Percentiles rank a stretch among this genome's conserved stretches.
Evolutionary conservation across 805 yeast species (phyloP).

Genomic region (Candida boidinii): DNA sequence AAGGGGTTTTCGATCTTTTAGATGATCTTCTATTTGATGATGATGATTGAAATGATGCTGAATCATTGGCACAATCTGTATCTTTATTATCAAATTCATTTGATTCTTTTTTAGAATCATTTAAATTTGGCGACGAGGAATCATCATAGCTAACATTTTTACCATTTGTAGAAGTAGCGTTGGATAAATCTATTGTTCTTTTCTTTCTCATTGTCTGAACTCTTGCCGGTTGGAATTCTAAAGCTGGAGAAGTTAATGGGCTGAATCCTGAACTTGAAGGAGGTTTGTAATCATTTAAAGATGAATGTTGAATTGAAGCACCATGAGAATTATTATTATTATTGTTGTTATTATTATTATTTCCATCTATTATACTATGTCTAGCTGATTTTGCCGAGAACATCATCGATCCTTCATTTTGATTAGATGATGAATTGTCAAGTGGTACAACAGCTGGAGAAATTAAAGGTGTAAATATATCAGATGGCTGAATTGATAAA

Average conservation of each 20-base stretch:
- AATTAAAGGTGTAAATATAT: slow-evolving; percentile 64
- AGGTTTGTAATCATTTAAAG: too few species aligned
- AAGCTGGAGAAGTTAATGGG: slow-evolving; percentile 64
- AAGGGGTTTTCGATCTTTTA: slow-evolving; percentile 30
- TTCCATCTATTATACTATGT: slow-evolving; percentile 3
- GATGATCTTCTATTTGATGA: slow-evolving; percentile 14
- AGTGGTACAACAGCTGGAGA: slow-evolving; percentile 70
- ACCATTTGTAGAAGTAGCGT: too few species aligned
- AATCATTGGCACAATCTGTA: too few species aligned
- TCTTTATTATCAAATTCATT: too few species aligned
- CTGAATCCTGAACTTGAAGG: slow-evolving; percentile 25
- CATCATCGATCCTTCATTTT: neutral
- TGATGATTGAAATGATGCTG: too few species aligned
- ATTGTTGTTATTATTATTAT: slow-evolving; percentile 7
- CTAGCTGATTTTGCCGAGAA: slow-evolving; percentile 3
- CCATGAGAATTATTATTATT: neutral
- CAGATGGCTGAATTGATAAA: slow-evolving; percentile 39
- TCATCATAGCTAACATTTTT: too few species aligned
- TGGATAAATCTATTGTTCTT: too few species aligned
- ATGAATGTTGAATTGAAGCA: neutral
- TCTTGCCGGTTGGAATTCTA: slow-evolving; percentile 35
- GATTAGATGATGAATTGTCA: slow-evolving; percentile 24
- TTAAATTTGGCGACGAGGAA: too few species aligned
- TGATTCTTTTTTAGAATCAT: too few species aligned
- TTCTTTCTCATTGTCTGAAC: slow-evolving; percentile 19